Percentiles rank a stretch among this genome's conserved stretches.
These are phyloP conservation scores for Penicillium cinerascens DNA, from an alignment of 495 filamentous ascomycete genomes.

Conservation along the genomic window DNA sequence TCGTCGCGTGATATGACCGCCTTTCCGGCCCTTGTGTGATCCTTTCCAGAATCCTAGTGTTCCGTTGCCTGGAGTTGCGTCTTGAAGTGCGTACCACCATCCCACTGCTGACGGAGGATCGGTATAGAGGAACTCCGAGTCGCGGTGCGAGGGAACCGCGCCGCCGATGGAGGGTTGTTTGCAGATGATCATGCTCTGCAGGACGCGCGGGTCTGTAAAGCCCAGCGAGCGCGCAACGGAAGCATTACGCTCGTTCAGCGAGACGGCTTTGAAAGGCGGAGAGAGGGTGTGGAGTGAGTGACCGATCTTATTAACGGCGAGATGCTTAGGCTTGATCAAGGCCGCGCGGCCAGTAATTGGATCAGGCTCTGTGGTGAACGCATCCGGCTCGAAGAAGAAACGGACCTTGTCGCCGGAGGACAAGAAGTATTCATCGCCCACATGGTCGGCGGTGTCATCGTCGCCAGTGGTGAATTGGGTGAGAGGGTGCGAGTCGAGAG, in stretches of 20 bases:
- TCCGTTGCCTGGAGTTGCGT: conserved; percentile 78
- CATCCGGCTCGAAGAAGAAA: conserved; percentile 94
- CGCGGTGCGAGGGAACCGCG: conserved; percentile 82
- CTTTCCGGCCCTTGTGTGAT: conserved; percentile 54
- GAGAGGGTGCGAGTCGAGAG: conserved; percentile 77
- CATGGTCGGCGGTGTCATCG: conserved; percentile 54
- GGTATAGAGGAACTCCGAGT: conserved; percentile 90
- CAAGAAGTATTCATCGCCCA: conserved; percentile 95
- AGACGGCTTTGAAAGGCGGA: conserved; percentile 63
- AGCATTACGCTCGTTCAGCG: conserved; percentile 52
- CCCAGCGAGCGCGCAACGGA: conserved; percentile 67
- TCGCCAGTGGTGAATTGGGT: conserved; percentile 87
- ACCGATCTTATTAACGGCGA: conserved; percentile 94
- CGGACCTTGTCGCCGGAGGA: conserved; percentile 82
- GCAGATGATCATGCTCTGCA: conserved; percentile 98
- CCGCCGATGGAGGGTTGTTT: conserved; percentile 97
- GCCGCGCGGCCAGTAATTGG: conserved; percentile 36
- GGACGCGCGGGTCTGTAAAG: conserved; percentile 67
- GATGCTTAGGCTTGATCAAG: conserved; percentile 71
- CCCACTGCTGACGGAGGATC: conserved; percentile 85
- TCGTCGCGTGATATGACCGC: conserved; percentile 57
- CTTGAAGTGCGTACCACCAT: conserved; percentile 95
- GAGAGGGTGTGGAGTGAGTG: conserved; percentile 80
- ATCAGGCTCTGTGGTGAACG: conserved; percentile 40
- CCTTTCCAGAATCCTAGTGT: conserved; percentile 82